Evolutionary conservation across 148 eudicot genomes (phyloP), one percentile per base, ranked within the genome.

Genomic region (Diospyros lotus): DNA sequence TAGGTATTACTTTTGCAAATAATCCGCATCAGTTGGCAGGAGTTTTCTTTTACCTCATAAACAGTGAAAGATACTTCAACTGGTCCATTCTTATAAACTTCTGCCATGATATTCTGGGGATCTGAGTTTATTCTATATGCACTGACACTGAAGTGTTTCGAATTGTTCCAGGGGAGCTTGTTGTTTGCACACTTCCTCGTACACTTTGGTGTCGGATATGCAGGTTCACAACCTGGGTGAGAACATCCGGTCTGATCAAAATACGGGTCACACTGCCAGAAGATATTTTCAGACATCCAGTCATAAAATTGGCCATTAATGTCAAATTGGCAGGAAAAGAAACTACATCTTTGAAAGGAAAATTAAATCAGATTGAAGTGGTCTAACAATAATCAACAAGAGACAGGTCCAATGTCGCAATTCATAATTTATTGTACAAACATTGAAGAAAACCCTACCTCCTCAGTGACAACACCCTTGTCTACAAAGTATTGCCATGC

Each of bases 191-290:
- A 94, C 82, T 85, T 84, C 77, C 80, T 87, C 45, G 78, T 71
- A 72, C 98, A 94, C 76, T 83, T 84, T 9, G 98, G 98, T 62
- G 98, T 94, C 53, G 95, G 88, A 75, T 87, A 94, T 60, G 58
- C 90, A 65, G 98, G 98, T 73, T 94, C 97, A 80, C 98, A 94
- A 63, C 98, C 98, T 48, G 98, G 98, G 84, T 94, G 98, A 13
- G 86, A 82, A 78, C 98, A 94, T 39, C 98, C 98, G 46, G 75
- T 80, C 64, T 74, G 77, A 69, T 94, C 98, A 72, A 94, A 94
- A 80, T 94, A 94, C 3, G 98, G 98, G 81, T 88, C 97, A 82
- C 98, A 94, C 93, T 90, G 90, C 83, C 66, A 83, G 38, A 66
- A 65, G 28, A 68, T 58, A 13, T 17, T 50, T 69, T 53, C 38